Evolutionary conservation across 805 yeast species (phyloP), one percentile per base, ranked within the genome.

Genomic region (Lachancea fermentati): DNA sequence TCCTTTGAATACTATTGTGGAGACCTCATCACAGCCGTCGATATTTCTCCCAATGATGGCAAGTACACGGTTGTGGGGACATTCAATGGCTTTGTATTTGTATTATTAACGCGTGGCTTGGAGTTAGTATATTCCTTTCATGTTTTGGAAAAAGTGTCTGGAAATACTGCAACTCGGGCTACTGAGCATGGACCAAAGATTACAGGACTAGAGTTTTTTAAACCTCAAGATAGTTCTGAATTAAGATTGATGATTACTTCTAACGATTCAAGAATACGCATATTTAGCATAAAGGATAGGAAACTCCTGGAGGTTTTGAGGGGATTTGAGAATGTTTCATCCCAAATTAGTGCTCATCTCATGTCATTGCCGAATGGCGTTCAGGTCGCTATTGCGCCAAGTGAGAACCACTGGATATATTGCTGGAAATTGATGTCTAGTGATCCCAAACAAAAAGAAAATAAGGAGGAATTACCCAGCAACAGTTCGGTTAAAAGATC

Each of bases 391-490:
- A 71, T 88, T 6, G 71, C 84, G 5, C 95, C 95, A 0, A 83
- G 94, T 9, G 96, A 89, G 57, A 93, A 89, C 62, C 86, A 85
- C 50, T 79, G 88, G 79, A 76, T 85, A 11, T 89, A 88, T 54
- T 65, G 85, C 9, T 91, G 97, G 97, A 72, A 73, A 41, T 60
- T 72, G 16, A 63, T 59, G 32, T 55, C 55, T 4, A 58, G 49
- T 16, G 36, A 42, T 16, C 42, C 52, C 35, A 49, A 48, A 34
- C 55, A 50, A 53, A 50, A 30, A 28, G 50, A 51, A 16, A 37
- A 38, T 16, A 32, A 39, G 13, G 42, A 45, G 19, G 32, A 29
- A 19, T 7, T 42, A 17, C 32, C 33, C 2, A 39, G 39, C 16
- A 48, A 42, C 15, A 4, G 13, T 2, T n/a, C 36, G 4, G 19